A percentile compares a stretch with the other conserved stretches of the same genome.
phyloP scores from a whole-genome alignment of 1,139 yeast genomes.

The Taphrina flavorubra region DNA sequence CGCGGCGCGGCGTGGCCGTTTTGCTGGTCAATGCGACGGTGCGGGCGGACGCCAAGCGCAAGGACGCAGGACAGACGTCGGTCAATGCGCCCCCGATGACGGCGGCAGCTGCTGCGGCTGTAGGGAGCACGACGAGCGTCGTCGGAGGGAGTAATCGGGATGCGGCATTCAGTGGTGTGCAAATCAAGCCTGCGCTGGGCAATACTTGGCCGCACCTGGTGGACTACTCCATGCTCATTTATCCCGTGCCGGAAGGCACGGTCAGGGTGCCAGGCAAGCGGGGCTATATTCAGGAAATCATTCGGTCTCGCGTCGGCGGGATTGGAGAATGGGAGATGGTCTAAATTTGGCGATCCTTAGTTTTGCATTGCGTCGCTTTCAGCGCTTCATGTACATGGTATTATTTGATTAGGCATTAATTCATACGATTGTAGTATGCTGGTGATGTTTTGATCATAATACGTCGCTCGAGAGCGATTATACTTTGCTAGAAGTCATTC shows the following conservation, averaged over 20 bases:
- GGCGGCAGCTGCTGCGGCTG: background rate
- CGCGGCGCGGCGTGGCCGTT: constrained; percentile 20
- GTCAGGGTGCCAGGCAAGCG: constrained; percentile 23
- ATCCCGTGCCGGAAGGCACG: constrained; percentile 25
- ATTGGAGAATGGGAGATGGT: constrained; percentile 29
- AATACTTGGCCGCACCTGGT: constrained; percentile 40
- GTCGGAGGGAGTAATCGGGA: constrained; percentile 12
- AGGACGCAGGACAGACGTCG: background rate
- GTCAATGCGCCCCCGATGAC: background rate
- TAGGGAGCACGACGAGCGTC: background rate
- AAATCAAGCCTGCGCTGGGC: constrained; percentile 40
- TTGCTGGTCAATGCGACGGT: constrained; percentile 36
- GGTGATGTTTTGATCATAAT: background rate
- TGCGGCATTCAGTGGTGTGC: constrained; percentile 32
- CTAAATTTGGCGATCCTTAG: background rate
- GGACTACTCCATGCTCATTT: constrained; percentile 35
- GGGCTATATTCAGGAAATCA: constrained; percentile 26
- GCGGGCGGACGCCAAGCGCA: constrained; percentile 4
- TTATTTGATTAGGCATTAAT: constrained; percentile 4
- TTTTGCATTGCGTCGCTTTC: no score
- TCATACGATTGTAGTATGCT: no score
- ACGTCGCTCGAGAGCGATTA: background rate
- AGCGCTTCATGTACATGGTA: no score
- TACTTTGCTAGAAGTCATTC: constrained; percentile 30
- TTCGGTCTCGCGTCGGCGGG: constrained; percentile 30